These are phyloP conservation scores for Ligustrum vulgare DNA, from an alignment of 257 asterid species.

Conservation along the genomic window DNA sequence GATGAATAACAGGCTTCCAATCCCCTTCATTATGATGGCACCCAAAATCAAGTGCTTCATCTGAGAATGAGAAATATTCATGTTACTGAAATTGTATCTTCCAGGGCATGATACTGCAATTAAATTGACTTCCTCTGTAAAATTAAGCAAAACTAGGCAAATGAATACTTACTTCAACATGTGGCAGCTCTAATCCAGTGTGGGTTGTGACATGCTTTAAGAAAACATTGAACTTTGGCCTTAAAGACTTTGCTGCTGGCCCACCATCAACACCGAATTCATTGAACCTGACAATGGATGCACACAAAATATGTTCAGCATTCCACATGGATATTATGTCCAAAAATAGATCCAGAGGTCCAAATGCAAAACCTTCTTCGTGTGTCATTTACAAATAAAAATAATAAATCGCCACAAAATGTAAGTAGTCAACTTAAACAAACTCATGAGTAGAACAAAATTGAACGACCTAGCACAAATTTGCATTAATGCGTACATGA, in stretches of 20 bases:
- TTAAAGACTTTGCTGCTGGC: slow-evolving; percentile 68
- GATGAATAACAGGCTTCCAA: slow-evolving; percentile 84
- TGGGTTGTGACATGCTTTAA: slow-evolving; percentile 61
- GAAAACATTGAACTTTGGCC: slow-evolving; percentile 68
- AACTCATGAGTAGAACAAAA: neutral
- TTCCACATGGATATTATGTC: neutral
- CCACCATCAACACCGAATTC: slow-evolving; percentile 93
- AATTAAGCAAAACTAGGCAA: slow-evolving; percentile 12
- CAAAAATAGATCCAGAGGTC: neutral
- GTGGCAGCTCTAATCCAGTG: slow-evolving; percentile 63
- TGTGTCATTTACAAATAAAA: neutral
- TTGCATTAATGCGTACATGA: slow-evolving; percentile 1
- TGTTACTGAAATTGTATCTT: slow-evolving; percentile 15
- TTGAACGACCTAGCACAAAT: neutral
- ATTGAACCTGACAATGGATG: slow-evolving; percentile 49
- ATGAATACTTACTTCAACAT: slow-evolving; percentile 61
- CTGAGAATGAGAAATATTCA: slow-evolving; percentile 38
- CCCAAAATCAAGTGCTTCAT: slow-evolving; percentile 72
- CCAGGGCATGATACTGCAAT: no score
- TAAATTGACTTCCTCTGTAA: neutral
- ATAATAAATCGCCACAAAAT: slow-evolving; percentile 6
- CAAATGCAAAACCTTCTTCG: neutral
- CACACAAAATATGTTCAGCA: slow-evolving; percentile 4
- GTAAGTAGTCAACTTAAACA: neutral
- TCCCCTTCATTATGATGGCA: slow-evolving; percentile 61